phyloP scores from a whole-genome alignment of 2,329 filamentous ascomycete genomes.

The Diaporthe humulicola region DNA sequence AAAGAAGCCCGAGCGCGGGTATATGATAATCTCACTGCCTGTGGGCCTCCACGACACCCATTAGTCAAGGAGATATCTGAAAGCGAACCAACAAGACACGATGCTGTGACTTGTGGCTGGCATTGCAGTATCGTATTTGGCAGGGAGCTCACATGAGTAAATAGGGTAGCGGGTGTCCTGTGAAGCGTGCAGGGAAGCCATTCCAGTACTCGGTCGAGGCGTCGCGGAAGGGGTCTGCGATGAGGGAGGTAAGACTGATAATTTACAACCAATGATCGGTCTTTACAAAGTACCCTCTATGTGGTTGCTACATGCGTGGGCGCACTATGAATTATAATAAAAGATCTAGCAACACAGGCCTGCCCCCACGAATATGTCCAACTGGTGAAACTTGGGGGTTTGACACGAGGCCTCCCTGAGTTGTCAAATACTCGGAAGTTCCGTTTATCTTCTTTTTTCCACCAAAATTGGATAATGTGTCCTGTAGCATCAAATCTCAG shows the following conservation, averaged over 20 bases:
- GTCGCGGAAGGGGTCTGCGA: background rate
- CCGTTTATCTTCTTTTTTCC: too few relatives aligned
- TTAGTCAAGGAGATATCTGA: background rate
- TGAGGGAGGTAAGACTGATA: background rate
- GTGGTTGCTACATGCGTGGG: background rate
- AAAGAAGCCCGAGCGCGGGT: background rate
- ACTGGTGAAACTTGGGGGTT: too few relatives aligned
- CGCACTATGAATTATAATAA: background rate
- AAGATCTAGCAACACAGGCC: background rate
- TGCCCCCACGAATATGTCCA: too few relatives aligned
- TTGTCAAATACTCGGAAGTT: too few relatives aligned
- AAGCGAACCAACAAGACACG: background rate
- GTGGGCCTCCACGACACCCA: background rate
- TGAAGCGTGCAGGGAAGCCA: background rate
- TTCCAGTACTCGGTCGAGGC: background rate
- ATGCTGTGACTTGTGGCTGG: background rate
- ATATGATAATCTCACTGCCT: background rate
- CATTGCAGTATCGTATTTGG: background rate
- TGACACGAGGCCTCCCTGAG: too few relatives aligned
- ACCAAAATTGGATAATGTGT: too few relatives aligned
- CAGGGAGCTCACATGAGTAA: background rate
- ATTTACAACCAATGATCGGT: background rate
- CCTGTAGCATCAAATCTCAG: too few relatives aligned
- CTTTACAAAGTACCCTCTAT: background rate
- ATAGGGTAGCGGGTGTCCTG: background rate